A percentile compares a stretch with the other conserved stretches of the same genome.
phyloP scores from a whole-genome alignment of 2,329 filamentous ascomycete species.

The Fusarium phyllophilum region DNA sequence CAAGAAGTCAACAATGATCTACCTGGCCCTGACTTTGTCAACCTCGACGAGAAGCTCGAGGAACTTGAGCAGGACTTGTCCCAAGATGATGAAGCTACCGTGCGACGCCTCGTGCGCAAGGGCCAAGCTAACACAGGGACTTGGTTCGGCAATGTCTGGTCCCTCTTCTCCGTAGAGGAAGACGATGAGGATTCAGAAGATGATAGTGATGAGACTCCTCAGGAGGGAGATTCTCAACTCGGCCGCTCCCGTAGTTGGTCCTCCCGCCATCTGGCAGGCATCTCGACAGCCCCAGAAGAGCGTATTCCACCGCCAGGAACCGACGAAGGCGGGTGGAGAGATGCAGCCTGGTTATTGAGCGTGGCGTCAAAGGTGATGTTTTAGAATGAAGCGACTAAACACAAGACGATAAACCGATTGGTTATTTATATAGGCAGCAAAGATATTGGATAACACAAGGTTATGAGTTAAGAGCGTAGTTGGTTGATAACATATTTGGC shows the following conservation, averaged over 20 bases:
- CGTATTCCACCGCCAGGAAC: slow-evolving; percentile 59
- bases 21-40: slow-evolving; percentile 70
- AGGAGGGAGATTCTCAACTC: slow-evolving; percentile 41
- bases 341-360: slow-evolving; percentile 74
- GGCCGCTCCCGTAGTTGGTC: slow-evolving; percentile 49
- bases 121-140: slow-evolving; percentile 63
- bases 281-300: slow-evolving; percentile 55
- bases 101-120: slow-evolving; percentile 65
- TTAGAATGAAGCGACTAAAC: slow-evolving; percentile 45
- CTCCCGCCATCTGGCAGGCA: slow-evolving; percentile 53
- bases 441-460: neutral
- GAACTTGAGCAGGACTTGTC: slow-evolving; percentile 61
- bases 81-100: slow-evolving; percentile 67
- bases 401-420: slow-evolving; percentile 2
- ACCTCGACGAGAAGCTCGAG: slow-evolving; percentile 69
- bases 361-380: slow-evolving; percentile 72
- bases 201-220: slow-evolving; percentile 50
- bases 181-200: slow-evolving; percentile 63
- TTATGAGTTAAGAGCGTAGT: slow-evolving; percentile 13
- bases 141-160: slow-evolving; percentile 71
- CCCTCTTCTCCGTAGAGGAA: slow-evolving; percentile 70
- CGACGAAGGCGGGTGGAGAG: slow-evolving; percentile 71
- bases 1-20: slow-evolving; percentile 49
- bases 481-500: slow-evolving; percentile 12
- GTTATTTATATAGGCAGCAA: slow-evolving; percentile 1